Conservation (phyloP, 2,329 filamentous ascomycete species). For the Sarocladium strictum region DNA sequence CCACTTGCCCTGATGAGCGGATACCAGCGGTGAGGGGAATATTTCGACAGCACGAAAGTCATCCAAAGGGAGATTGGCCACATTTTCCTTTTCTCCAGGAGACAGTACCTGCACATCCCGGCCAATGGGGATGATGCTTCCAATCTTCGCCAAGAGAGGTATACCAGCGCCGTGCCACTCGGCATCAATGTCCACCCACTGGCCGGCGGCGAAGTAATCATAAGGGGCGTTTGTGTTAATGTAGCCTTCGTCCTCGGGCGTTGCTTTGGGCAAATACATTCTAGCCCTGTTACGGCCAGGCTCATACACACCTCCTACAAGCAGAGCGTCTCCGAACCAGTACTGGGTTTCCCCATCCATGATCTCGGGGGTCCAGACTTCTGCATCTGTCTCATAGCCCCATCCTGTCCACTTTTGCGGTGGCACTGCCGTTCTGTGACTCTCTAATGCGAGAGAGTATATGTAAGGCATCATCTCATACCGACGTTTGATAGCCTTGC, state of each 20-base stretch:
- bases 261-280: slow-evolving; percentile 58
- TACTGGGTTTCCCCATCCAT: slow-evolving; percentile 64
- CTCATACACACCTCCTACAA: slow-evolving; percentile 64
- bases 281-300: slow-evolving; percentile 45
- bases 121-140: slow-evolving; percentile 33
- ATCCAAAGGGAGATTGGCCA: slow-evolving; percentile 31
- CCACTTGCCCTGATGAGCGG: slow-evolving; percentile 15
- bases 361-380: slow-evolving; percentile 57
- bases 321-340: slow-evolving; percentile 62
- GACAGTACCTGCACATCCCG: slow-evolving; percentile 29
- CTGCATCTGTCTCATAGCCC: slow-evolving; percentile 62
- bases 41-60: slow-evolving; percentile 38
- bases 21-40: slow-evolving; percentile 28
- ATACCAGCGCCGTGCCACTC: slow-evolving; percentile 37
- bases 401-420: slow-evolving; percentile 69
- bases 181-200: slow-evolving; percentile 33
- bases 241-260: slow-evolving; percentile 49
- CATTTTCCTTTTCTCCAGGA: slow-evolving; percentile 29
- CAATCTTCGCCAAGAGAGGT: slow-evolving; percentile 32
- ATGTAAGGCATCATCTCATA: slow-evolving; percentile 69
- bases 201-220: slow-evolving; percentile 43
- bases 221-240: slow-evolving; percentile 58
- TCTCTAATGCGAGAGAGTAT: slow-evolving; percentile 58
- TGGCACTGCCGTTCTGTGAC: slow-evolving; percentile 54
- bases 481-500: slow-evolving; percentile 60